Base-by-base conservation (phyloP, 768 basidiomycete species). In the Pleurotus tuoliensis region DNA sequence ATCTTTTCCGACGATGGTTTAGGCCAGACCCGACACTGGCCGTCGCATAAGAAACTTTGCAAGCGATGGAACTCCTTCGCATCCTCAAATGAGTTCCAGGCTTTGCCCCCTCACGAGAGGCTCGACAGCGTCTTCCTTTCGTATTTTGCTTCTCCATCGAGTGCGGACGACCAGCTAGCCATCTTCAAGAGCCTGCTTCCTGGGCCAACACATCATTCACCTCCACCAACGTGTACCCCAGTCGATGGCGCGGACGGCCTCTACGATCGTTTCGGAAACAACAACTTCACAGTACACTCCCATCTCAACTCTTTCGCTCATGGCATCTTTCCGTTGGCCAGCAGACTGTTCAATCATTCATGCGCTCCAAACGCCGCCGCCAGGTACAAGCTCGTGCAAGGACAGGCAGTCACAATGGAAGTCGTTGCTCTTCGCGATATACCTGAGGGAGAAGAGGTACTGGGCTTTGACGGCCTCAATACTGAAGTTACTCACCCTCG, bases 261-360 rank as follows among this genome's bases (percentile, higher is more conserved):
- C 54, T 84, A 82, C 64, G 62, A 74, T 4, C 82, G 88, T 45
- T 92, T 88, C 61, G 82, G 82, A 41, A 92, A 90, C 72, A 93
- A 92, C 68, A 91, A 93, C 63, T 92, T 91, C 67, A 77, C 83
- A 8, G 71, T 92, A 20, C 87, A 90, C 63, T 87, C 85, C 2
- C 87, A 90, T 72, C 72, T 92, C 40, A 81, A 72, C 13, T 79
- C 86, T 1, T 73, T 86, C 63, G 91, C 82, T 0, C 86, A 91
- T 70, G 91, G 88, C 0, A 74, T 90, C 38, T 92, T 89, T 59
- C 89, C 91, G 6, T 67, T 82, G 8, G 86, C 91, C 1, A 92
- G 91, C 63, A 78, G 89, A n/a, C 65, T 82, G 11, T 90, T 92
- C 73, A 93, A 93, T 64, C 91, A 93, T 64, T 90, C 88, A 3